phyloP scores from a whole-genome alignment of 1,284 basidiomycete species.

The Ganoderma boninense region DNA sequence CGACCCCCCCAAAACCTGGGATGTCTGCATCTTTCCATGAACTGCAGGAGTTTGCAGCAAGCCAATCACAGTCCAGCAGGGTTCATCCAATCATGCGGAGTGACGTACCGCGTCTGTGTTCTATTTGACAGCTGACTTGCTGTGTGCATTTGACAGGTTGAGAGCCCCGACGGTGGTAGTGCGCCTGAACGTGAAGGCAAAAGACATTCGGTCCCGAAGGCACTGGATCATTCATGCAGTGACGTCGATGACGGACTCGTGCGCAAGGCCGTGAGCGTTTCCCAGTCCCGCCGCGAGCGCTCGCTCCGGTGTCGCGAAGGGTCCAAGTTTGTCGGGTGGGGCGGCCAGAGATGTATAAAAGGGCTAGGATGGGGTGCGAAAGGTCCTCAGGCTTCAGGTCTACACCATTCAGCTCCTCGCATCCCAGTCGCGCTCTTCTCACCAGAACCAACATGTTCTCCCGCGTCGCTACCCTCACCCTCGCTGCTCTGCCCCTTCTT shows the following conservation, averaged over 20 bases:
- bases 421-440: background rate
- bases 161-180: background rate
- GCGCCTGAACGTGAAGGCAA: background rate
- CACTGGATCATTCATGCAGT: background rate
- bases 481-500: conserved; percentile 37
- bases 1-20: background rate
- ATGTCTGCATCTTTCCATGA: background rate
- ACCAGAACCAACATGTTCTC: background rate
- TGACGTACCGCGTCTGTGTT: background rate
- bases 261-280: background rate
- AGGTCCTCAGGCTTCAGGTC: conserved; percentile 19
- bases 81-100: background rate
- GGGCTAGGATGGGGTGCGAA: background rate
- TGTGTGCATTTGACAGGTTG: background rate
- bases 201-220: background rate
- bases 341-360: conserved; percentile 16
- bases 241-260: background rate
- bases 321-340: background rate
- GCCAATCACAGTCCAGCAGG: background rate
- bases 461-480: background rate
- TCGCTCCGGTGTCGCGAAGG: background rate
- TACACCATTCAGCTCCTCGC: conserved; percentile 5
- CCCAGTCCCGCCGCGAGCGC: background rate
- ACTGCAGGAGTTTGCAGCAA: background rate
- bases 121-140: background rate